Conservation (phyloP, 768 basidiomycete genomes). For the Chalciporus sphaerocephalus region DNA sequence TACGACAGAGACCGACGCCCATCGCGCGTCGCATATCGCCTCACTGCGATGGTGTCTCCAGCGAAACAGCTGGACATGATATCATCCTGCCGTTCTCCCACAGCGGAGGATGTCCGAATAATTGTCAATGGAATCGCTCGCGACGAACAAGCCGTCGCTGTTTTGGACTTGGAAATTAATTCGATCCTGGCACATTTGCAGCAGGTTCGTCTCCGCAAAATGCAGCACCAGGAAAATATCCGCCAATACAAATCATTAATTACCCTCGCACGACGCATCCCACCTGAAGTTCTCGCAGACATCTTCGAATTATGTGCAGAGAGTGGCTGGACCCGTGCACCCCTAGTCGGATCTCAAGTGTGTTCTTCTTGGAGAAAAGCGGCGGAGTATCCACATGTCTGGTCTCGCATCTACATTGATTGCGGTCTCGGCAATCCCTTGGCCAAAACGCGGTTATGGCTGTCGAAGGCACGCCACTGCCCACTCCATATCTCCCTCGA, state of each 20-base stretch:
- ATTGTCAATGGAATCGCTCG: conserved; percentile 21
- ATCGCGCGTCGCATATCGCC: not conserved
- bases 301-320: conserved; percentile 51
- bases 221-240: conserved; percentile 41
- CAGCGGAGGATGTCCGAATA: conserved; percentile 18
- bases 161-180: conserved; percentile 43
- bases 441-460: conserved; percentile 46
- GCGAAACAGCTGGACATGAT: conserved; percentile 12
- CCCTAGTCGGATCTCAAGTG: conserved; percentile 53
- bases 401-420: conserved; percentile 55
- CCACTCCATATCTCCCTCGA: conserved; percentile 45
- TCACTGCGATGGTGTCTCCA: conserved; percentile 6
- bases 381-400: conserved; percentile 46
- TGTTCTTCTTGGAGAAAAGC: conserved; percentile 58
- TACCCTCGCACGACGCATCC: conserved; percentile 54
- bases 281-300: conserved; percentile 48
- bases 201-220: conserved; percentile 41
- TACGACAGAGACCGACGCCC: not conserved
- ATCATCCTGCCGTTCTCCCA: conserved; percentile 17
- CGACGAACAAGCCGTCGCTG: conserved; percentile 40
- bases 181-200: conserved; percentile 37
- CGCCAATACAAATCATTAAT: conserved; percentile 42
- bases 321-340: conserved; percentile 51
- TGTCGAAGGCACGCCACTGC: conserved; percentile 41
- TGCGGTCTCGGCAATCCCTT: conserved; percentile 40